These are phyloP conservation scores for Penicillium sp. DNA, from an alignment of 2,329 filamentous ascomycete genomes.

Conservation along the genomic window DNA sequence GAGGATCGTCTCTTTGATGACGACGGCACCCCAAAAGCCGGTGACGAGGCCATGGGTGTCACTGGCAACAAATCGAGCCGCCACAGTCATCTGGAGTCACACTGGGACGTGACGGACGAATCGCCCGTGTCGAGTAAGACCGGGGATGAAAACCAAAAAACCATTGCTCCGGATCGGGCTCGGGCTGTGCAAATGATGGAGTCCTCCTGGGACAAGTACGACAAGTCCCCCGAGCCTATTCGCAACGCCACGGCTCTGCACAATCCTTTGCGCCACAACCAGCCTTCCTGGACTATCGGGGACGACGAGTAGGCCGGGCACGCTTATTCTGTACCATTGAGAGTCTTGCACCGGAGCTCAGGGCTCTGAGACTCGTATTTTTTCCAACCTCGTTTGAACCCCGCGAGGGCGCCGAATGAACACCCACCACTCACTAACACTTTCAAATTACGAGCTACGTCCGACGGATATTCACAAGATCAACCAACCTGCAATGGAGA, in stretches of 20 bases:
- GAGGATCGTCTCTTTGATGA: conserved; percentile 67
- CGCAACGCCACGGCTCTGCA: conserved; percentile 23
- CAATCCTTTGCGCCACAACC: conserved; percentile 24
- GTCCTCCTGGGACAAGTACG: conserved; percentile 46
- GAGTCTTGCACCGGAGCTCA: neutral
- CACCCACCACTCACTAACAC: too few relatives aligned
- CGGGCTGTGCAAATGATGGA: conserved; percentile 71
- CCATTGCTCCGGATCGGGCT: conserved; percentile 53
- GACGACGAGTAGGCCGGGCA: conserved; percentile 27
- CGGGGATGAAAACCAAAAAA: conserved; percentile 38
- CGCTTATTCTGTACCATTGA: too few relatives aligned
- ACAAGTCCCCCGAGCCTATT: conserved; percentile 30
- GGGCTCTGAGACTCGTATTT: neutral
- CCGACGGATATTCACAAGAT: too few relatives aligned
- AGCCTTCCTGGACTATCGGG: conserved; percentile 40
- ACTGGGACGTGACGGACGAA: conserved; percentile 69
- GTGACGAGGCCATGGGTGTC: conserved; percentile 49
- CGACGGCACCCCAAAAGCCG: conserved; percentile 51
- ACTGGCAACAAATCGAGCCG: conserved; percentile 69
- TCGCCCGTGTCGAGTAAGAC: conserved; percentile 31
- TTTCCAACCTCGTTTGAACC: too few relatives aligned
- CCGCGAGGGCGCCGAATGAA: too few relatives aligned
- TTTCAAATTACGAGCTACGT: too few relatives aligned
- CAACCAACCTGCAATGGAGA: too few relatives aligned
- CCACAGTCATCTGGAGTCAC: conserved; percentile 67